phyloP scores from a whole-genome alignment of 2,329 filamentous ascomycete species.

The Aspergillus sp. region DNA sequence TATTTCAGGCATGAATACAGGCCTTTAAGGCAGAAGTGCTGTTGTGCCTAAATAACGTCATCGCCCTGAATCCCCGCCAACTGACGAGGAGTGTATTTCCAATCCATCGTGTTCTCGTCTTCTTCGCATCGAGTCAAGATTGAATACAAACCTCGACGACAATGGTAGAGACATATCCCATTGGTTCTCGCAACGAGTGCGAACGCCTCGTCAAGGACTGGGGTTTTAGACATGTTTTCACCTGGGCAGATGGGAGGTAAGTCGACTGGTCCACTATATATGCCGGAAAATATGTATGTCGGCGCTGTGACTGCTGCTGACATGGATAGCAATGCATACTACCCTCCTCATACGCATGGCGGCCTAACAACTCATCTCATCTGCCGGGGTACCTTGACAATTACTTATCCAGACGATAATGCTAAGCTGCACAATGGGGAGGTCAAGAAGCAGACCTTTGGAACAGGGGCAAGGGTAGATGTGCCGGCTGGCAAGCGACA shows the following conservation, averaged over 20 bases:
- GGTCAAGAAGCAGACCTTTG: slow-evolving; percentile 54
- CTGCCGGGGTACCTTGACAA: slow-evolving; percentile 56
- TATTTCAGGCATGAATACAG: not conserved
- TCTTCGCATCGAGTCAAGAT: not conserved
- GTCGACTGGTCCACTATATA: slow-evolving; percentile 10
- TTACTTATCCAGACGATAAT: slow-evolving; percentile 57
- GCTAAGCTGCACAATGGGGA: slow-evolving; percentile 23
- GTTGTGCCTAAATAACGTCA: not conserved
- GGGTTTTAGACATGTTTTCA: slow-evolving; percentile 62
- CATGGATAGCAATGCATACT: slow-evolving; percentile 55
- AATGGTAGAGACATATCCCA: slow-evolving; percentile 35
- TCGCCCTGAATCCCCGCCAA: not conserved
- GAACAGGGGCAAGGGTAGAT: slow-evolving; percentile 55
- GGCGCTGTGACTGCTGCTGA: not conserved
- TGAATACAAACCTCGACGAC: not conserved
- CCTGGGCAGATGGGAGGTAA: slow-evolving; percentile 61
- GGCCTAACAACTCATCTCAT: slow-evolving; percentile 62
- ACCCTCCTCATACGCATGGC: slow-evolving; percentile 58
- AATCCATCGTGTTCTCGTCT: not conserved
- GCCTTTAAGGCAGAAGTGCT: not conserved
- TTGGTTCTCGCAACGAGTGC: slow-evolving; percentile 45
- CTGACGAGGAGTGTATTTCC: not conserved
- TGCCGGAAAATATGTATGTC: not conserved
- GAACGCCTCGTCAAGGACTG: slow-evolving; percentile 57
- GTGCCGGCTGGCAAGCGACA: slow-evolving; percentile 57